Base-by-base conservation (phyloP, 2,329 filamentous ascomycete species). In the Capronia coronata region DNA sequence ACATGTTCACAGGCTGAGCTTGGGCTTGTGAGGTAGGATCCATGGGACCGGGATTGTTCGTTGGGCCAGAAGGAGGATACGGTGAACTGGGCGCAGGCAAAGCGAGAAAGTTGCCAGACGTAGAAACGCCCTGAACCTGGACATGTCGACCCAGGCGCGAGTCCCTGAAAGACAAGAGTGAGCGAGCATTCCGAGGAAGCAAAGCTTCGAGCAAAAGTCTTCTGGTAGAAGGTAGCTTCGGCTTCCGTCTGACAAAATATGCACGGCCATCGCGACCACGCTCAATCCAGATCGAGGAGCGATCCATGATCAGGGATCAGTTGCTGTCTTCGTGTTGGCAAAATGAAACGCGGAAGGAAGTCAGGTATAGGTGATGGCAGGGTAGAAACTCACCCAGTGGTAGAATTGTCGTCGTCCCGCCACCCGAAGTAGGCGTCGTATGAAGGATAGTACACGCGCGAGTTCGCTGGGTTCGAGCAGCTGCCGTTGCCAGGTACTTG, bases 221-320 rank as follows among this genome's bases (percentile, higher is more conserved):
- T 11, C 37, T 23, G 14, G 37, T 22, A n/a, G 49, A 55, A 16
- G 39, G 43, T 22, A 18, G 32, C 21, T 51, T 45, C 21, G 48
- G 43, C 43, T 59, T 58, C 32, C 42, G 44, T 35, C 56, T 50
- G 30, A 60, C 58, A 35, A 49, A 59, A 43, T 52, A 60, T 11
- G 49, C 42, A 43, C 47, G 58, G 11, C 56, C 56, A 23, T 57
- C 48, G 35, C 47, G 32, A 23, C 52, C 56, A 13, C 52, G 49
- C 42, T 60, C 55, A 47, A 60, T 54, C 58, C 58, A 41, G 38
- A 41, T 21, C 19, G 21, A 41, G 25, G 38, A 3, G 35, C 9
- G 10, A 8, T 41, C 19, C 19, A n/a, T 41, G 19, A 41, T 19
- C 3, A n/a, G 25, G 19, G 22, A 3, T 25, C 5, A 41, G 34